Percentiles rank a stretch among this genome's conserved stretches.
phyloP scores from a whole-genome alignment of 495 filamentous ascomycete genomes.

The Aspergillus taichungensis region DNA sequence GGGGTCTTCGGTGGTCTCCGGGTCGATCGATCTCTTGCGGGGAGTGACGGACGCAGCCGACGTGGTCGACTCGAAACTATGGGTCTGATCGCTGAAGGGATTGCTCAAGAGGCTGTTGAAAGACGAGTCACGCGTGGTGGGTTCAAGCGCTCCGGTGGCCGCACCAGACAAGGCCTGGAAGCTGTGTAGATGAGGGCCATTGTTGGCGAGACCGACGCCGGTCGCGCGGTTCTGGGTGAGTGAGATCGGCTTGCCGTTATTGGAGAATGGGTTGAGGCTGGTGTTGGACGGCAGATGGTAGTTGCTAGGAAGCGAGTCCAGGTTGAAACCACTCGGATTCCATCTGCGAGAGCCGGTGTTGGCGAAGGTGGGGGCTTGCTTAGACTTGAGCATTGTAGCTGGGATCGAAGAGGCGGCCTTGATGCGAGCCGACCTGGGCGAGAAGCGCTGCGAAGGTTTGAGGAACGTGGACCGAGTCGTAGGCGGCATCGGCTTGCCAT shows the following conservation, averaged over 20 bases:
- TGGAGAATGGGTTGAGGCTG: background rate
- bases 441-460: background rate
- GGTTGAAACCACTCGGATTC: too few species aligned
- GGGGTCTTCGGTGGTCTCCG: background rate
- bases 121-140: constrained; percentile 6
- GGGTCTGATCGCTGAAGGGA: background rate
- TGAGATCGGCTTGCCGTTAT: background rate
- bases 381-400: too few species aligned
- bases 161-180: too few species aligned
- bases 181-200: too few species aligned
- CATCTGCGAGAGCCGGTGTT: too few species aligned
- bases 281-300: too few species aligned
- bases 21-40: constrained; percentile 10
- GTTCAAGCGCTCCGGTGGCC: background rate
- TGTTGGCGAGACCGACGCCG: background rate
- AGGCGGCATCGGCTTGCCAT: background rate
- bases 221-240: background rate
- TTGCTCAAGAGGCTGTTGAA: constrained; percentile 7
- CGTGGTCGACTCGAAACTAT: constrained; percentile 7
- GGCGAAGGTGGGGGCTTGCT: too few species aligned
- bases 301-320: too few species aligned
- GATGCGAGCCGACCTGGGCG: too few species aligned
- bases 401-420: too few species aligned
- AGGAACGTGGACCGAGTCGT: background rate
- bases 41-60: constrained; percentile 2